Conservation (phyloP, 306 rosid genomes). For the Prosopis cineraria region DNA sequence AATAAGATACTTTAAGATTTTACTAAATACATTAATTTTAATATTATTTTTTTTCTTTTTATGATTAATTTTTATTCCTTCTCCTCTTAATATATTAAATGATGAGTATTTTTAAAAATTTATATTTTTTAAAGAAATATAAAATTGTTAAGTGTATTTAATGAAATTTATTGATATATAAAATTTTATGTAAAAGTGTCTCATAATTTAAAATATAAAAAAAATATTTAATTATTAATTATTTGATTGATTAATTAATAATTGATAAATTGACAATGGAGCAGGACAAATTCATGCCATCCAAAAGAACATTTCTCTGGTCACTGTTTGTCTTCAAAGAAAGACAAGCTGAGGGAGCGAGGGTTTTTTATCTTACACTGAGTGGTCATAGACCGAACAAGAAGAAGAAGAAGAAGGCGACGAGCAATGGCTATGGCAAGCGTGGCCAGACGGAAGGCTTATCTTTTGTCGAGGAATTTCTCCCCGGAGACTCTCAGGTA, state of each 20-base stretch:
- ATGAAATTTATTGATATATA: too few species aligned
- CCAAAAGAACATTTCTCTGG: background rate
- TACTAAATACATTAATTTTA: too few species aligned
- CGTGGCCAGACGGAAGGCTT: slow-evolving; percentile 67
- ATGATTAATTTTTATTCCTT: too few species aligned
- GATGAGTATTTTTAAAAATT: too few species aligned
- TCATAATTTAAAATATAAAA: too few species aligned
- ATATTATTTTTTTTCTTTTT: too few species aligned
- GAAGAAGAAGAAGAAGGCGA: background rate
- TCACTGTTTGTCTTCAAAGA: background rate
- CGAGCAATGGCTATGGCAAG: slow-evolving; percentile 58
- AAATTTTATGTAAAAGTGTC: too few species aligned
- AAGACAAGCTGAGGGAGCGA: background rate
- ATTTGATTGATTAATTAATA: background rate
- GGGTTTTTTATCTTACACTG: slow-evolving; percentile 8
- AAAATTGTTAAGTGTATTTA: too few species aligned
- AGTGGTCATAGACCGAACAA: background rate
- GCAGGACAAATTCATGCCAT: background rate
- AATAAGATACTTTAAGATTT: too few species aligned
- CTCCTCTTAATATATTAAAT: too few species aligned
- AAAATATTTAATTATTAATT: background rate
- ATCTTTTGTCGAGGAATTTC: slow-evolving; percentile 43
- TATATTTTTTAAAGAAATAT: too few species aligned
- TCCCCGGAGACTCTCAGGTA: slow-evolving; percentile 54
- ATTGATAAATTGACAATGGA: background rate